Percentiles rank a stretch among this genome's conserved stretches.
Conservation (phyloP, 306 rosid genomes). For the Elaeagnus macrophylla region DNA sequence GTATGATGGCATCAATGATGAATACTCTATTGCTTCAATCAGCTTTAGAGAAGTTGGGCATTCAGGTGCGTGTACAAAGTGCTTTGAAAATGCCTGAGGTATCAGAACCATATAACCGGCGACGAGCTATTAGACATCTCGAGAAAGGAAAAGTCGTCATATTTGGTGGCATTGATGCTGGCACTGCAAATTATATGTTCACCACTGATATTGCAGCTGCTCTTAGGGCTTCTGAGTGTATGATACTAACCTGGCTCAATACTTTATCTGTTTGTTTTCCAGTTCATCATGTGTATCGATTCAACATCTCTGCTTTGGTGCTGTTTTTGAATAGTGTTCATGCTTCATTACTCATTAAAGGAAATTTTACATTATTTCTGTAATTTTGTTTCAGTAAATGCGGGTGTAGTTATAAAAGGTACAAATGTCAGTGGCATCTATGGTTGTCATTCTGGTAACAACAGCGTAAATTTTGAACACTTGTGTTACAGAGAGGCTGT, state of each 20-base stretch:
- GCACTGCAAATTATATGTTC: slow-evolving; percentile 39
- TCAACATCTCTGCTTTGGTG: background rate
- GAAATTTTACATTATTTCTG: background rate
- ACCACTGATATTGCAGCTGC: slow-evolving; percentile 44
- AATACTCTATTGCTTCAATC: slow-evolving; percentile 40
- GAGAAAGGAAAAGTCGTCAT: slow-evolving; percentile 46
- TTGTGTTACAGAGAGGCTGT: slow-evolving; percentile 38
- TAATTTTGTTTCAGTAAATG: slow-evolving; percentile 32
- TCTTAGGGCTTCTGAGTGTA: slow-evolving; percentile 38
- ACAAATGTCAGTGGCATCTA: slow-evolving; percentile 47
- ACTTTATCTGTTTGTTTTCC: background rate
- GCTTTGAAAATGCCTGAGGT: slow-evolving; percentile 39
- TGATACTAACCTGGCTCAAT: slow-evolving; percentile 5
- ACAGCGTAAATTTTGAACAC: slow-evolving; percentile 44
- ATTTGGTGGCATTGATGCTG: slow-evolving; percentile 45
- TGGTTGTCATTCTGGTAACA: slow-evolving; percentile 43
- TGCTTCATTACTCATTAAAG: background rate
- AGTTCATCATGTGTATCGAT: background rate
- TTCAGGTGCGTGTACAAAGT: slow-evolving; percentile 40
- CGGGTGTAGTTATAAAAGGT: slow-evolving; percentile 45
- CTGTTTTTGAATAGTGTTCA: background rate
- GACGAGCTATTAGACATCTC: slow-evolving; percentile 45
- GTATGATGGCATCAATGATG: slow-evolving; percentile 51
- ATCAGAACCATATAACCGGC: slow-evolving; percentile 45
- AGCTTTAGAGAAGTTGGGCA: slow-evolving; percentile 42